These are phyloP conservation scores for Skeletonema marinoi DNA, from an alignment of 108 stramenopile genomes.

Conservation along the genomic window DNA sequence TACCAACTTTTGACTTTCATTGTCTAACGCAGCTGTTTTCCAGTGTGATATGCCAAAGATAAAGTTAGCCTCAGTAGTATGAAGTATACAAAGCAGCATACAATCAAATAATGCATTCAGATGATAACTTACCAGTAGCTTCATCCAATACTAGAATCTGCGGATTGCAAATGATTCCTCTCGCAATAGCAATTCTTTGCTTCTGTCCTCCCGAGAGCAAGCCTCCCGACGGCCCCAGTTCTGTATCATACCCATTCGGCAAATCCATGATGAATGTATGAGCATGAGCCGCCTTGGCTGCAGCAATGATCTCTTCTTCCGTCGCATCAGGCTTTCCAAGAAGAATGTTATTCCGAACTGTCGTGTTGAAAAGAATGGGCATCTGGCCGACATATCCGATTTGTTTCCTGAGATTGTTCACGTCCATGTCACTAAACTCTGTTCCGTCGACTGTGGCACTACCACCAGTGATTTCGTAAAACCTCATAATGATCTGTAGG, in stretches of 20 bases:
- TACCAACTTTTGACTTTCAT: conserved; percentile 79
- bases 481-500: conserved; percentile 83
- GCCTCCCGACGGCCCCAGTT: conserved; percentile 76
- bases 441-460: conserved; percentile 75
- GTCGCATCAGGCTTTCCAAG: conserved; percentile 71
- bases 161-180: conserved; percentile 83
- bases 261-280: conserved; percentile 83
- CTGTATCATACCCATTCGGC: conserved; percentile 62
- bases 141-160: conserved; percentile 87
- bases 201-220: conserved; percentile 57
- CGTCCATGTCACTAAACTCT: conserved; percentile 60
- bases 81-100: conserved; percentile 23
- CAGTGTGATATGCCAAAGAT: neutral
- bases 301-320: conserved; percentile 71
- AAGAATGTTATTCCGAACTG: conserved; percentile 86
- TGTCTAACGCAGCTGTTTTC: conserved; percentile 64
- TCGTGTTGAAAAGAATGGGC: conserved; percentile 66
- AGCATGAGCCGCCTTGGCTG: conserved; percentile 88
- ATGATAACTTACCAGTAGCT: conserved; percentile 53
- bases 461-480: conserved; percentile 91
- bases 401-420: conserved; percentile 31
- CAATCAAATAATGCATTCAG: conserved; percentile 2
- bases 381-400: conserved; percentile 74
- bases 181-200: conserved; percentile 79
- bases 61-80: conserved; percentile 39